phyloP scores from a whole-genome alignment of 1,284 basidiomycete genomes.

The Naganishia sp. region DNA sequence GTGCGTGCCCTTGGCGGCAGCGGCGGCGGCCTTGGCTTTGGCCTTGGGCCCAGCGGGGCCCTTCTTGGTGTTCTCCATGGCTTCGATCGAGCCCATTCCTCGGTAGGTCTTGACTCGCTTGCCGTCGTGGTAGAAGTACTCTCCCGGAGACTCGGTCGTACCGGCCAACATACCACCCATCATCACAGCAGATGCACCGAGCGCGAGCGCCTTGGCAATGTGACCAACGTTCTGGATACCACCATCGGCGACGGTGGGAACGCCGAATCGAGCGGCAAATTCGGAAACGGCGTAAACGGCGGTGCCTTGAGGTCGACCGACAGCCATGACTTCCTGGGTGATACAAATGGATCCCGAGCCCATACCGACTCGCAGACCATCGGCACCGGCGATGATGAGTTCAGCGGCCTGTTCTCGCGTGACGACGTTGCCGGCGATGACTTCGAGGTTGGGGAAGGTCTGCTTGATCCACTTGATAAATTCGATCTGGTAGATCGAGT shows the following conservation, averaged over 20 bases:
- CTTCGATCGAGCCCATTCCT: conserved; percentile 96
- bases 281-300: conserved; percentile 94
- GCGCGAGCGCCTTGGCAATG: conserved; percentile 91
- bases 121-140: conserved; percentile 98
- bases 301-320: conserved; percentile 95
- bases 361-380: conserved; percentile 94
- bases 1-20: conserved; percentile 50
- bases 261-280: conserved; percentile 88
- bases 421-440: conserved; percentile 97
- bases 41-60: conserved; percentile 16
- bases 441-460: conserved; percentile 79
- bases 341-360: conserved; percentile 98
- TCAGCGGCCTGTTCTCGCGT: conserved; percentile 95
- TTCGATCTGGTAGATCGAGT: conserved; percentile 90
- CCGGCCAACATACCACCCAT: conserved; percentile 97
- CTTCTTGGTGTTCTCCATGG: conserved; percentile 83
- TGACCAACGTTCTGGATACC: conserved; percentile 96
- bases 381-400: conserved; percentile 91
- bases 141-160: conserved; percentile 94
- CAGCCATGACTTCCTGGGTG: conserved; percentile 99
- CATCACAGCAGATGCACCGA: conserved; percentile 96
- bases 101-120: conserved; percentile 98
- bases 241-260: conserved; percentile 98
- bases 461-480: conserved; percentile 95
- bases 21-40: conserved; percentile 38